Percentiles rank a stretch among this genome's conserved stretches.
Evolutionary conservation across 345 rosid species (phyloP).

Genomic region (Mercurialis annua): DNA sequence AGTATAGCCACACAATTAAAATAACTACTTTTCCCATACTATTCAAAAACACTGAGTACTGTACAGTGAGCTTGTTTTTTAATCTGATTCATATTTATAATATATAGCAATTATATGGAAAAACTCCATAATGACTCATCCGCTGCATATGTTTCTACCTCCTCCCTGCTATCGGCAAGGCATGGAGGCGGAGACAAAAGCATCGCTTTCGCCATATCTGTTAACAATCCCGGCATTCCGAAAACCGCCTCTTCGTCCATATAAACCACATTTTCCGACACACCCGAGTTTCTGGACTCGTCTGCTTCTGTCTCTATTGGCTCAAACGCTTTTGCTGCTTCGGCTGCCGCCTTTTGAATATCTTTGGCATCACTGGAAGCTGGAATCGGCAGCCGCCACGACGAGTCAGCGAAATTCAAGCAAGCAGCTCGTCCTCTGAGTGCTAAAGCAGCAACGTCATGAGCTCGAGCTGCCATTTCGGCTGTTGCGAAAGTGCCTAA

Average conservation of each 20-base stretch:
- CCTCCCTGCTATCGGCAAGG: conserved; percentile 23
- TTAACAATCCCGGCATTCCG: conserved; percentile 56
- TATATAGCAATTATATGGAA: conserved; percentile 13
- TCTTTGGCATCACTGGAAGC: conserved; percentile 55
- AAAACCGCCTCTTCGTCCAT: conserved; percentile 64
- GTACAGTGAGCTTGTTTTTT: too few relatives aligned
- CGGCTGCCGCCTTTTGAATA: conserved; percentile 71
- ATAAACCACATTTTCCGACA: conserved; percentile 28
- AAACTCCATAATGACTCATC: conserved; percentile 66
- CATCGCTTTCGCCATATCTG: conserved; percentile 79
- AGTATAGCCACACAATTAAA: too few relatives aligned
- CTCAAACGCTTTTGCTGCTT: conserved; percentile 51
- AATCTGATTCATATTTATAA: too few relatives aligned
- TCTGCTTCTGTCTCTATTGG: conserved; percentile 24
- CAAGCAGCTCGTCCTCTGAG: conserved; percentile 73
- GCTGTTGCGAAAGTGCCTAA: conserved; percentile 67
- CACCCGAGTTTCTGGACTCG: conserved; percentile 10
- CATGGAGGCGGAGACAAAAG: conserved; percentile 65
- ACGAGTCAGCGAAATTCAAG: conserved; percentile 86
- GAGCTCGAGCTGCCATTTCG: conserved; percentile 96
- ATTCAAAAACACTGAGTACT: neutral
- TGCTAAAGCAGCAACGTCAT: conserved; percentile 78
- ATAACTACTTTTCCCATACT: neutral
- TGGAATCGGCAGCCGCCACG: conserved; percentile 67
- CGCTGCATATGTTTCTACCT: conserved; percentile 29